Conservation (phyloP, 106 monocot genomes). For the Phalaenopsis equestris region DNA sequence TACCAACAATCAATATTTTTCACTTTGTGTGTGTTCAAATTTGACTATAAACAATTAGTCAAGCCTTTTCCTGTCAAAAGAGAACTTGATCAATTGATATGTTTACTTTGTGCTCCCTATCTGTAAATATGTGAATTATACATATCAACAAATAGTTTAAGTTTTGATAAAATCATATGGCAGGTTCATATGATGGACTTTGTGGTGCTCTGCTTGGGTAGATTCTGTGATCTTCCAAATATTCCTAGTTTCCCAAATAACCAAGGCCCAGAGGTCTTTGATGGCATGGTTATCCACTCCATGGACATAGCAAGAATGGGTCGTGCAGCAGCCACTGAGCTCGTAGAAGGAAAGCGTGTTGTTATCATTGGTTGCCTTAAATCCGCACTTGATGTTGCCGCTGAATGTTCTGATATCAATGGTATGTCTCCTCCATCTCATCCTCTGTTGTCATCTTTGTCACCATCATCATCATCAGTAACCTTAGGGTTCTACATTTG, state of each 20-base stretch:
- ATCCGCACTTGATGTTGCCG: slow-evolving; percentile 50
- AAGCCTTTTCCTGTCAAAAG: too few relatives aligned
- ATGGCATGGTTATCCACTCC: slow-evolving; percentile 50
- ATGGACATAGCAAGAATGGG: slow-evolving; percentile 53
- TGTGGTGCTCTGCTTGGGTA: slow-evolving; percentile 45
- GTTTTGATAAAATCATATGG: neutral
- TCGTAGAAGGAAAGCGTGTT: slow-evolving; percentile 43
- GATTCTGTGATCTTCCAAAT: slow-evolving; percentile 46
- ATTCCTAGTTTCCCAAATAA: slow-evolving; percentile 42
- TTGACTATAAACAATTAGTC: too few relatives aligned
- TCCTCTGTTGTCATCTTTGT: neutral
- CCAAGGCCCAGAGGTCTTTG: slow-evolving; percentile 47
- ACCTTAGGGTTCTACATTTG: neutral
- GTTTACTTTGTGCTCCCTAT: too few relatives aligned
- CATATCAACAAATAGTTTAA: too few relatives aligned
- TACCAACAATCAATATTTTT: too few relatives aligned
- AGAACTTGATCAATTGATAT: too few relatives aligned
- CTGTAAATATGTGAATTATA: too few relatives aligned
- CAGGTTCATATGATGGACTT: slow-evolving; percentile 44
- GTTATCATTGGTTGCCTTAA: slow-evolving; percentile 44
- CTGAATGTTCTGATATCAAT: slow-evolving; percentile 45
- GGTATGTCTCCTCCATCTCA: slow-evolving; percentile 13
- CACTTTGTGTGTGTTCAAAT: too few relatives aligned
- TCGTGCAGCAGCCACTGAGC: slow-evolving; percentile 3
- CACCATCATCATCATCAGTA: neutral